phyloP scores from a whole-genome alignment of 2,329 filamentous ascomycete species.

The Ophiosphaerella herpotricha region DNA sequence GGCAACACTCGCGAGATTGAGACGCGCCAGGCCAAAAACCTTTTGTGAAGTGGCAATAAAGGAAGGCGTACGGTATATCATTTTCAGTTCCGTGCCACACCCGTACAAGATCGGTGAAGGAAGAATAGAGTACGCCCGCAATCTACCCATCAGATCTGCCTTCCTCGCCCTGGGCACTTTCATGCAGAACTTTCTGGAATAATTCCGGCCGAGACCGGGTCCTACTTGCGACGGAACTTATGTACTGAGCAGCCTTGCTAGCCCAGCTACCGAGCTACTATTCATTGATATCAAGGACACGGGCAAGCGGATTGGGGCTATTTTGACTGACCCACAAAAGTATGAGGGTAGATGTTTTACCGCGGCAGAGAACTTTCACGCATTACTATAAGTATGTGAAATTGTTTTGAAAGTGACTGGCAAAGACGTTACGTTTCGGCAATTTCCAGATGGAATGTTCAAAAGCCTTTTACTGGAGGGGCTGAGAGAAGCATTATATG shows the following conservation, averaged over 20 bases:
- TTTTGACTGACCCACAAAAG: conserved; percentile 51
- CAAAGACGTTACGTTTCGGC: conserved; percentile 35
- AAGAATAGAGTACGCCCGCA: conserved; percentile 55
- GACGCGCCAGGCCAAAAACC: conserved; percentile 27
- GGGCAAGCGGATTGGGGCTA: conserved; percentile 50
- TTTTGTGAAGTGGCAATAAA: conserved; percentile 41
- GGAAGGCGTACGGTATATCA: conserved; percentile 44
- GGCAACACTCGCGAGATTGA: conserved; percentile 31
- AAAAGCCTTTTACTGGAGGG: conserved; percentile 27
- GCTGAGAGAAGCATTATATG: conserved; percentile 22
- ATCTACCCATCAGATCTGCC: conserved; percentile 53
- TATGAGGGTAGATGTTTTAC: conserved; percentile 52
- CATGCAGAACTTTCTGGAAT: conserved; percentile 56
- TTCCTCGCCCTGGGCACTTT: conserved; percentile 62
- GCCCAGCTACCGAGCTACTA: conserved; percentile 40
- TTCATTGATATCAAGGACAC: conserved; percentile 54
- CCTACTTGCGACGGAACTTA: conserved; percentile 31
- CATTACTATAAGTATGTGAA: conserved; percentile 47
- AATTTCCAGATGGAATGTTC: conserved; percentile 33
- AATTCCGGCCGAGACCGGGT: conserved; percentile 15
- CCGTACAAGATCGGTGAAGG: conserved; percentile 37
- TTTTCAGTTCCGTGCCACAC: conserved; percentile 44
- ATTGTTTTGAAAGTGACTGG: conserved; percentile 49
- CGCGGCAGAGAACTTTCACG: conserved; percentile 50
- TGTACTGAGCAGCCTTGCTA: conserved; percentile 18